Conservation (phyloP, 169 alveolate species). For the Plasmodium coatneyi region DNA sequence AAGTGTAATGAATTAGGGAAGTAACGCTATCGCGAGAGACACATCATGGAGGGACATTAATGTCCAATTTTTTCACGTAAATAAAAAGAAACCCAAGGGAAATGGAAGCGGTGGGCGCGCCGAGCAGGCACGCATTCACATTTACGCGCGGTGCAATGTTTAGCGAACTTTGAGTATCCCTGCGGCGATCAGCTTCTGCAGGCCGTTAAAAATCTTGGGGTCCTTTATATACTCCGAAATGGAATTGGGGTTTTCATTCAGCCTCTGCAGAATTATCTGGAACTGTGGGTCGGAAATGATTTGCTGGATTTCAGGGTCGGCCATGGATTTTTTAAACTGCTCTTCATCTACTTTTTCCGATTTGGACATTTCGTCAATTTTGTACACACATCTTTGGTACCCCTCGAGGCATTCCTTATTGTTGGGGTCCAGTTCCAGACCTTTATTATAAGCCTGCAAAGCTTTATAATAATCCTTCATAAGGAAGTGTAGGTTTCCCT, state of each 20-base stretch:
- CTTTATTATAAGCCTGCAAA: slow-evolving; percentile 95
- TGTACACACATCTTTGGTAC: slow-evolving; percentile 85
- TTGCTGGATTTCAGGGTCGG: slow-evolving; percentile 98
- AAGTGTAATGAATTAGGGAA: not conserved
- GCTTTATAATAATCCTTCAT: slow-evolving; percentile 99
- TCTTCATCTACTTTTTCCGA: slow-evolving; percentile 91
- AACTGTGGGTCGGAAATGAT: slow-evolving; percentile 96
- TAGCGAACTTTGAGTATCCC: slow-evolving; percentile 94
- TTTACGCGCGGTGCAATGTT: not conserved
- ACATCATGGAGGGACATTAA: not conserved
- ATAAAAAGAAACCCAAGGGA: not conserved
- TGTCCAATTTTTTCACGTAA: not conserved
- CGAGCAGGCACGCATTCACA: not conserved
- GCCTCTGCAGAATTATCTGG: slow-evolving; percentile 89
- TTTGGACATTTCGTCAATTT: slow-evolving; percentile 88
- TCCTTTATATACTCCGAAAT: slow-evolving; percentile 92
- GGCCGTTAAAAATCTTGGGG: slow-evolving; percentile 94
- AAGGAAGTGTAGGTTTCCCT: slow-evolving; percentile 94
- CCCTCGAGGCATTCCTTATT: slow-evolving; percentile 89
- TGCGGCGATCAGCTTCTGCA: slow-evolving; percentile 97
- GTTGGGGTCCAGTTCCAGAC: slow-evolving; percentile 93
- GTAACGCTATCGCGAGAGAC: not conserved
- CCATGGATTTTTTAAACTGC: slow-evolving; percentile 89
- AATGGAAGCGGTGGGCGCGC: not conserved
- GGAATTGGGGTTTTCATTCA: slow-evolving; percentile 90